Evolutionary conservation across 495 filamentous ascomycete species (phyloP), one percentile per base, ranked within the genome.

Genomic region (Penicillium turbatum): DNA sequence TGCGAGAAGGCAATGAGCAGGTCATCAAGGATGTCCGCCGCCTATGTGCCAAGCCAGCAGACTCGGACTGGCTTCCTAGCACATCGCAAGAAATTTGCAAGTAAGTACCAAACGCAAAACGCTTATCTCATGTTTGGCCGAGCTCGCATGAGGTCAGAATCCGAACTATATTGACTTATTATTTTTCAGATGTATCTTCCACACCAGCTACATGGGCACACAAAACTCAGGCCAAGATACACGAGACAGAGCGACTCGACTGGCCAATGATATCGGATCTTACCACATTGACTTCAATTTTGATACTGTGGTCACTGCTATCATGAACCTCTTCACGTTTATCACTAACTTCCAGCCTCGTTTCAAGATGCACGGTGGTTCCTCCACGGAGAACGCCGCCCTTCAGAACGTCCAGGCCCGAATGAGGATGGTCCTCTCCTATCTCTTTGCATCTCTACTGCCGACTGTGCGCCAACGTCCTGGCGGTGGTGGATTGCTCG

Each of bases 331-430:
- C 5, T 80, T 89, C 45, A 74, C 73, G 1, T 61, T 67, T 2
- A 73, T 79, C 41, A 80, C 80, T 6, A 70, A 68, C 47, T 85
- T 82, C 61, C 69, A 72, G 35, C 86, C 84, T 9, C 72, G 77
- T 50, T 95, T 89, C 72, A 86, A 83, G 64, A 79, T 83, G 19
- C 70, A 89, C 41, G 87, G 87, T 21, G 89, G 86, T 6, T 72
- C 65, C 12, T 53, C 59, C 4, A 66, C 79, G 0, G 83, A 86
- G 58, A 89, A 86, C 46, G 67, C 88, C 12, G 86, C 85, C 5
- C 67, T 92, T 16, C 92, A 92, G 61, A 92, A 90, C 60, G 82
- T 95, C 16, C 90, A 96, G 63, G 89, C 90, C 2, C 74, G 90
- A 2, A 66, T 79, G 8, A 73, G 92, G 48, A 96, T 96, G 90